Conservation (phyloP, 2,329 filamentous ascomycete species). For the Clonostachys chloroleuca region DNA sequence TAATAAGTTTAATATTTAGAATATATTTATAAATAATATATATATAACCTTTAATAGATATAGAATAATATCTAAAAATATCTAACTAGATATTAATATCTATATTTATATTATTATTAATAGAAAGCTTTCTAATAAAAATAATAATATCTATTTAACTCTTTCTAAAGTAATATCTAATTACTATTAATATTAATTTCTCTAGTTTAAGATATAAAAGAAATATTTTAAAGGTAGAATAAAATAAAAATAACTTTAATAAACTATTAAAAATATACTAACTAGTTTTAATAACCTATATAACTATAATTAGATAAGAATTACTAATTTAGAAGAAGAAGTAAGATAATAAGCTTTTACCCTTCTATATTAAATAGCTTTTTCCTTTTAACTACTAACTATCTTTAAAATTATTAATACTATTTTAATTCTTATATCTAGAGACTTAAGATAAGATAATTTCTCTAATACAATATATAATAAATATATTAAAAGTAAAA, state of each 20-base stretch:
- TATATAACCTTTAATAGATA: constrained; percentile 4
- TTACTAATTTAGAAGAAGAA: constrained; percentile 3
- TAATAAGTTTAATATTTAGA: constrained; percentile 11
- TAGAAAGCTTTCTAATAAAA: constrained; percentile 18
- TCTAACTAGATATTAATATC: constrained; percentile 10
- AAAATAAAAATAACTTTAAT: constrained; percentile 18
- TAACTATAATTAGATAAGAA: constrained; percentile 18
- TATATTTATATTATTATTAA: constrained; percentile 19
- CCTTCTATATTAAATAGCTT: constrained; percentile 21
- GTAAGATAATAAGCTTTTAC: constrained; percentile 14
- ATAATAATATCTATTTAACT: constrained; percentile 1
- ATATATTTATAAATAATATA: constrained; percentile 2
- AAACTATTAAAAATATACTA: constrained; percentile 15
- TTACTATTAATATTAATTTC: constrained; percentile 23
- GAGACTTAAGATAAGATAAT: too few relatives aligned
- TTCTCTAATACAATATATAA: constrained; percentile 17
- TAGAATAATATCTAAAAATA: constrained; percentile 12
- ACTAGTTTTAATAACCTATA: constrained; percentile 18
- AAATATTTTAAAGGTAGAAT: constrained; percentile 12
- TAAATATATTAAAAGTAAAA: constrained; percentile 17
- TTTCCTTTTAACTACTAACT: constrained; percentile 10
- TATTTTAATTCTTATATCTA: constrained; percentile 1
- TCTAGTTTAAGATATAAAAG: constrained; percentile 22
- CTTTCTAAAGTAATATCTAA: constrained; percentile 15
- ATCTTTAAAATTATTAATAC: constrained; percentile 15